Evolutionary conservation across 768 basidiomycete species (phyloP).

Genomic region (Podaxis sp.): DNA sequence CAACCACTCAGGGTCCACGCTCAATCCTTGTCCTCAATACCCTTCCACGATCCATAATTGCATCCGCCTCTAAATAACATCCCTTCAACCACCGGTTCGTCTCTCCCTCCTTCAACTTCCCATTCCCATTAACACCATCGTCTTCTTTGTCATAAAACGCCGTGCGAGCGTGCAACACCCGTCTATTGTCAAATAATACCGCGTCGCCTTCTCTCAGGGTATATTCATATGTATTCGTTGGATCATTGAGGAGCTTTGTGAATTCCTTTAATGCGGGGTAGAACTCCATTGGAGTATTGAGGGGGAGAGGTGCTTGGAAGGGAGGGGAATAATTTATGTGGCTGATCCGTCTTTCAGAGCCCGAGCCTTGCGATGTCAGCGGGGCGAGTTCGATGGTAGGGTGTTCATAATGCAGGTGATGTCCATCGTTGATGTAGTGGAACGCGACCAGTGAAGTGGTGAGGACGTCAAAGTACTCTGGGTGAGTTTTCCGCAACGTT

Average conservation of each 20-base stretch:
- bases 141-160: slow-evolving; percentile 57
- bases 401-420: slow-evolving; percentile 74
- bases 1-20: neutral
- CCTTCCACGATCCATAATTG: slow-evolving; percentile 59
- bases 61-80: slow-evolving; percentile 72
- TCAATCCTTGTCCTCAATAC: slow-evolving; percentile 41
- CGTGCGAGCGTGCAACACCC: slow-evolving; percentile 85
- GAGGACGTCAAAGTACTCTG: slow-evolving; percentile 59
- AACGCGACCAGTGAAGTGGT: slow-evolving; percentile 70
- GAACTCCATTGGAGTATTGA: slow-evolving; percentile 53
- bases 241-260: slow-evolving; percentile 53
- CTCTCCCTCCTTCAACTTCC: slow-evolving; percentile 39
- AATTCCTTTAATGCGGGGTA: slow-evolving; percentile 67
- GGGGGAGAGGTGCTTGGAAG: slow-evolving; percentile 81
- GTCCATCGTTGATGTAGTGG: slow-evolving; percentile 89
- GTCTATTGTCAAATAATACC: slow-evolving; percentile 89
- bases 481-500: slow-evolving; percentile 44
- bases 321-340: slow-evolving; percentile 93
- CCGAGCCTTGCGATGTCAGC: slow-evolving; percentile 15
- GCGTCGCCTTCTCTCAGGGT: slow-evolving; percentile 80
- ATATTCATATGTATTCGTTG: slow-evolving; percentile 54
- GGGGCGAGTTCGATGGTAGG: slow-evolving; percentile 69
- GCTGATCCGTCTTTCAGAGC: slow-evolving; percentile 35
- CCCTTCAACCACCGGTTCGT: slow-evolving; percentile 89
- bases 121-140: slow-evolving; percentile 21